Evolutionary conservation across 1,284 basidiomycete genomes (phyloP), one percentile per base, ranked within the genome.

Genomic region (Cystobasidiaceae sp.): DNA sequence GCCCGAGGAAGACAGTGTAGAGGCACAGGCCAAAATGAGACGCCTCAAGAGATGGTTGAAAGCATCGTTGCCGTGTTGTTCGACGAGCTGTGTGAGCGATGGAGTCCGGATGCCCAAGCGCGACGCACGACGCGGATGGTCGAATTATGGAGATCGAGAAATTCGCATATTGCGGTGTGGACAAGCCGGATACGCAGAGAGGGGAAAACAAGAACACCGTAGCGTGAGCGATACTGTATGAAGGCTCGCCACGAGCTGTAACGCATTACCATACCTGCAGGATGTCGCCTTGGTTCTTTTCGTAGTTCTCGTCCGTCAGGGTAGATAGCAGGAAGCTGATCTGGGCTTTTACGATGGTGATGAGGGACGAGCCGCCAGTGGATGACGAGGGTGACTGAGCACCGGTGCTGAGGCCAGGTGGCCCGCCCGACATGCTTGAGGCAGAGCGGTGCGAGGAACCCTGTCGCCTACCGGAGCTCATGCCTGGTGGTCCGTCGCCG

Each of bases 11-110:
- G 82, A 79, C 30, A 82, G 77, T 32, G 84, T 80, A 13, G 78
- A 71, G 43, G 76, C 72, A 39, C 78, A 78, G 46, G 90, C 87
- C 49, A 87, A 84, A 73, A 93, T 89, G 76, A 94, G 86, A 68
- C 93, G 87, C 69, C 92, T 88, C 71, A 97, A 89, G 80, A 93
- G 93, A 79, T 96, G 91, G 68, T 92, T 84, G 79, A 96, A 94
- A 69, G 91, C 93, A 77, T 94, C 93, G 74, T 90, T 83, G 62
- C 91, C 90, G 82, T 96, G 90, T 76, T 90, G 88, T 75, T 94
- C 90, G 69, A 90, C 90, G 72, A 96, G 84, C 92, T 96, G 77
- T 39, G 62, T 61, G 68, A 68, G 23, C 46, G 67, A 15, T 48
- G 45, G 34, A 34, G 4, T 5, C 3, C 15, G 4, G n/a, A 33